phyloP scores from a whole-genome alignment of 2,329 filamentous ascomycete genomes.

The Monosporascus sp. region DNA sequence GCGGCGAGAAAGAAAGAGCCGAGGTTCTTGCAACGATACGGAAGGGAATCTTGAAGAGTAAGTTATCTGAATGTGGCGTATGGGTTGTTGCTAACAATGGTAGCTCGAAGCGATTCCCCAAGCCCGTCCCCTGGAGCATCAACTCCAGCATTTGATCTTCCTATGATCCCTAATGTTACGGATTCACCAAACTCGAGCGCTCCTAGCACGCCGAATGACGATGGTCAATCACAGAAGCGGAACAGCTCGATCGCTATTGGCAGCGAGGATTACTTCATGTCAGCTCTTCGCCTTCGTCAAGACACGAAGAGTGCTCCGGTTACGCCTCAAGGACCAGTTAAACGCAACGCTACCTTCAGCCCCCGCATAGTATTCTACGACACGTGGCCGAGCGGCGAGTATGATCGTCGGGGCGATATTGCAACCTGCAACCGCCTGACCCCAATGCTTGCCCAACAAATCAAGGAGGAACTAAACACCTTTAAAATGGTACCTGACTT shows the following conservation, averaged over 20 bases:
- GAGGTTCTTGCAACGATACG: slow-evolving; percentile 88
- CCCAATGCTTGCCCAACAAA: slow-evolving; percentile 95
- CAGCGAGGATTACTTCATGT: slow-evolving; percentile 86
- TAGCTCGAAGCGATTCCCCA: slow-evolving; percentile 61
- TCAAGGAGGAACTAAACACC: slow-evolving; percentile 97
- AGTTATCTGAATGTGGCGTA: slow-evolving; percentile 23
- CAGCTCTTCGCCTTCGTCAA: slow-evolving; percentile 64
- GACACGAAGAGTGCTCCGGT: slow-evolving; percentile 76
- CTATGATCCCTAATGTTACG: slow-evolving; percentile 56
- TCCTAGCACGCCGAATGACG: slow-evolving; percentile 82
- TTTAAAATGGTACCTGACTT: slow-evolving; percentile 85
- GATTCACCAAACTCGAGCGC: slow-evolving; percentile 82
- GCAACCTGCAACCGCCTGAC: slow-evolving; percentile 97
- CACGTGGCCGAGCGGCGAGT: slow-evolving; percentile 92
- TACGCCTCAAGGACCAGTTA: slow-evolving; percentile 63
- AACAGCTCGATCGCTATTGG: slow-evolving; percentile 67
- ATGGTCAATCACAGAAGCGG: slow-evolving; percentile 60
- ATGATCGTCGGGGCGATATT: slow-evolving; percentile 91
- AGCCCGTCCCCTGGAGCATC: slow-evolving; percentile 58
- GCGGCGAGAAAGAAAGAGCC: slow-evolving; percentile 82
- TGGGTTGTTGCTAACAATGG: slow-evolving; percentile 15
- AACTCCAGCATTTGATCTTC: slow-evolving; percentile 49
- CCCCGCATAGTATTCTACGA: slow-evolving; percentile 93
- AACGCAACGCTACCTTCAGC: slow-evolving; percentile 71
- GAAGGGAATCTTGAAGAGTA: slow-evolving; percentile 94